Evolutionary conservation across 1,139 yeast species (phyloP), one percentile per base, ranked within the genome.

Genomic region (Kluyveromyces marxianus): DNA sequence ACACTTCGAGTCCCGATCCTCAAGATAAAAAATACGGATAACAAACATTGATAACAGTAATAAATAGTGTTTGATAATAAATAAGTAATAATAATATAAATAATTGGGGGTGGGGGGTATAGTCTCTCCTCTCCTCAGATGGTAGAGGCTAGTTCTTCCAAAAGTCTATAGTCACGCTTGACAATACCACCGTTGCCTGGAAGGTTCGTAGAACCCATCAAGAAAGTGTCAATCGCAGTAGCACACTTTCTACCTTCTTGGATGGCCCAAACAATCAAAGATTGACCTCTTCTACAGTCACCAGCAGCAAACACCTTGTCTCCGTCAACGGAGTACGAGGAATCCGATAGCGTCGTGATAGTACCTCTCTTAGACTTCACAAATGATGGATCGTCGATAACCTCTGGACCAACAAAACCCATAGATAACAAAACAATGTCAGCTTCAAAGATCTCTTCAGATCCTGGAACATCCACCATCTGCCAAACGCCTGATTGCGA

Each of bases 231-330:
- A 51, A 92, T 94, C 59, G 87, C 90, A 57, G 96, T 79, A 36
- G 98, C 98, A 77, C 96, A 87, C 69, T 92, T 97, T 72, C 97
- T 82, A 57, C 98, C 98, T 71, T 92, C 98, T 71, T 92, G 97
- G 59, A 92, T 92, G 71, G 97, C 98, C 97, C 98, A 92, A 48
- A 92, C 98, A 66, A 92, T 94, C 66, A 92, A 79, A 3, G 96
- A 88, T 73, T 92, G 98, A 32, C 98, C 98, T 70, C 98, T 83
- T 74, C 98, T 84, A 72, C 97, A 92, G 69, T 92, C 98, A 70
- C 98, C 98, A 44, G 97, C 97, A 46, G 97, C 88, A 65, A 89
- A 92, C 52, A 89, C 64, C 58, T 88, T 89, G 45, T 71, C 77
- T 40, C 72, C 74, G 42, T 71, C 74, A 48, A 88, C 90, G 54